These are phyloP conservation scores for Carex cristatella DNA, from an alignment of 176 grass and related monocot genomes.

Conservation along the genomic window DNA sequence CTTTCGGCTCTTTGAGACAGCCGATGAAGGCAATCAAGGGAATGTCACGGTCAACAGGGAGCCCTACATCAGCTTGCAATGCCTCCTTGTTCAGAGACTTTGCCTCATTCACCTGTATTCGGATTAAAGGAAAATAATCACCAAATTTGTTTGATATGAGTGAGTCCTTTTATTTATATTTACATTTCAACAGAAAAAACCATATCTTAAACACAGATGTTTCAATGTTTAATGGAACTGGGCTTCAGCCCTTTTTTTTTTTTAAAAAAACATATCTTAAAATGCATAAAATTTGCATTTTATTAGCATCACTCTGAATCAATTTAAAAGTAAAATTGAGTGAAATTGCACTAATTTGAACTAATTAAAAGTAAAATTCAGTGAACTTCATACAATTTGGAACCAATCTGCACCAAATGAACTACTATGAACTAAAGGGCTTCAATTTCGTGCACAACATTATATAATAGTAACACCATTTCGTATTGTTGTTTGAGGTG, in stretches of 20 bases:
- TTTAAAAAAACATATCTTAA: not conserved
- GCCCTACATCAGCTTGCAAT: constrained; percentile 68
- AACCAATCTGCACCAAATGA: too few relatives aligned
- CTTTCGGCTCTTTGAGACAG: constrained; percentile 92
- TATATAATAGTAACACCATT: too few relatives aligned
- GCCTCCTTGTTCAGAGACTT: constrained; percentile 86
- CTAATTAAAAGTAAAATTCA: too few relatives aligned
- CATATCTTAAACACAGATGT: not conserved
- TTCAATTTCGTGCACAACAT: too few relatives aligned
- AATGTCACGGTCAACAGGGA: constrained; percentile 57
- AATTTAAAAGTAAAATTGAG: not conserved
- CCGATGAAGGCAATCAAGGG: constrained; percentile 82
- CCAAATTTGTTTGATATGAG: constrained; percentile 3
- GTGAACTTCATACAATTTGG: too few relatives aligned
- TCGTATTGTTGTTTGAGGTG: too few relatives aligned
- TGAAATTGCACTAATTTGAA: too few relatives aligned
- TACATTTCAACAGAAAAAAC: not conserved
- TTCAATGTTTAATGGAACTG: too few relatives aligned
- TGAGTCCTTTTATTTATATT: not conserved
- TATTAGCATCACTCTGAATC: not conserved
- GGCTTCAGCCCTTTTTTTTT: too few relatives aligned
- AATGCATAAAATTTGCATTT: not conserved
- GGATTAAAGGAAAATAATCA: not conserved
- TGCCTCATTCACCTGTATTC: constrained; percentile 49
- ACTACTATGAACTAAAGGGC: too few relatives aligned